Evolutionary conservation across 768 basidiomycete genomes (phyloP), one percentile per base, ranked within the genome.

Genomic region (Russula ochroleuca): DNA sequence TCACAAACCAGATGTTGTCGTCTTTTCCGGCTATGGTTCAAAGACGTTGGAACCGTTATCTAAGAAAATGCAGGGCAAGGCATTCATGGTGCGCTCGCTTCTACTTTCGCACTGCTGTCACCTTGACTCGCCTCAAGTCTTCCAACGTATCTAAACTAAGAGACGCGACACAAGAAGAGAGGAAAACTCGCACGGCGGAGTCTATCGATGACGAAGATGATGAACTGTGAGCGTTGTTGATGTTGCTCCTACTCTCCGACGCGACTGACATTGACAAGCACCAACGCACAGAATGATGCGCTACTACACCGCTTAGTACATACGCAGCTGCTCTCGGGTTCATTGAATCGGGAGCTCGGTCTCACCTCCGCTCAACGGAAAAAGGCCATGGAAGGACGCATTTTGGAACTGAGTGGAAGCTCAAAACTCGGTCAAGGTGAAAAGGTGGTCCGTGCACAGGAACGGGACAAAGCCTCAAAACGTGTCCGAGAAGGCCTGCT

Each of bases 341-440:
- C 88, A 6, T 73, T 87, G 9, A 79, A 85, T 70, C 75, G 81
- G 2, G 84, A 86, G 4, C 76, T 90, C 19, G 72, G 85, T 61
- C 69, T 89, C 59, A 80, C 82, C 19, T 81, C 86, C 31, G 88
- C 87, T 5, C 80, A 90, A 67, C 83, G 83, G 37, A 82, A 82
- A 45, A 92, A 86, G 72, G 90, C 90, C 0, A 71, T 94, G 38
- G 84, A 85, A 33, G 92, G 92, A 19, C 87, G 92, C 51, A 78
- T 93, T 17, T 71, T 90, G 51, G 92, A 94, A 70, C 74, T 91
- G 9, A 75, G 86, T 10, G 89, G 88, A 15, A 76, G 76, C 25
- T 85, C 81, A 13, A 88, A 83, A 68, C 74, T 94, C 13, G 92
- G 92, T 5, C 87, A 85, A 65, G 92, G 92, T 17, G 89, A 93